Percentiles rank a stretch among this genome's conserved stretches.
Conservation (phyloP, 2,329 filamentous ascomycete genomes). For the Diaporthe vexans region DNA sequence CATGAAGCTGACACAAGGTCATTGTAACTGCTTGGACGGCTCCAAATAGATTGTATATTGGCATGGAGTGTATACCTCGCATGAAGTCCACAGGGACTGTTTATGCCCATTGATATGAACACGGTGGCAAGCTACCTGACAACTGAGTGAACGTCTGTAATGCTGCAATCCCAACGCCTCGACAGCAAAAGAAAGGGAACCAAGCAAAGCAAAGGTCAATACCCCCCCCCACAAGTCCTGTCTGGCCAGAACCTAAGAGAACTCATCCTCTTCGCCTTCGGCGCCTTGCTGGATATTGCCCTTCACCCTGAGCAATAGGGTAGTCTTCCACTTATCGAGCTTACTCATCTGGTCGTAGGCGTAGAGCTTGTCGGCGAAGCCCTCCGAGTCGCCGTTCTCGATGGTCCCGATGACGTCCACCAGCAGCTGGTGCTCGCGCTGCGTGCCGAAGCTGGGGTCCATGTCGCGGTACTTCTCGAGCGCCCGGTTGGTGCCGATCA, state of each 20-base stretch:
- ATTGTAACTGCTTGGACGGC: not conserved
- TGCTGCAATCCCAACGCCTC: constrained; percentile 28
- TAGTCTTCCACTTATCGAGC: constrained; percentile 98
- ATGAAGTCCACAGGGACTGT: not conserved
- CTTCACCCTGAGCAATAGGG: constrained; percentile 86
- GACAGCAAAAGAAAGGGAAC: constrained; percentile 9
- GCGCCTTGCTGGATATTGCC: constrained; percentile 75
- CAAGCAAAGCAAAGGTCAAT: not conserved
- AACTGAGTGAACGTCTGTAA: constrained; percentile 32
- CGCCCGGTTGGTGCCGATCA: constrained; percentile 83
- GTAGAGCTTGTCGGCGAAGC: constrained; percentile 88
- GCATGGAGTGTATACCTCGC: not conserved
- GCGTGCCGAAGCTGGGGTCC: constrained; percentile 81
- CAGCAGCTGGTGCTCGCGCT: constrained; percentile 86
- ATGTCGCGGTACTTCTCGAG: constrained; percentile 86
- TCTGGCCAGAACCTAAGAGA: constrained; percentile 47
- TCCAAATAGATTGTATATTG: constrained; percentile 3
- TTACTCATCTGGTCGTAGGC: constrained; percentile 94
- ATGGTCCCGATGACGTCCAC: constrained; percentile 82
- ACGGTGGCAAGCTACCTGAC: constrained; percentile 9
- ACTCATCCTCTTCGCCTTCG: constrained; percentile 51
- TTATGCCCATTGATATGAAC: not conserved
- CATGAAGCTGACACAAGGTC: too few relatives aligned
- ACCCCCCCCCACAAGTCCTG: not conserved
- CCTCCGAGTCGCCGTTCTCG: constrained; percentile 83